Evolutionary conservation across 768 basidiomycete species (phyloP), one percentile per base, ranked within the genome.

Genomic region (Lactarius hengduanensis): DNA sequence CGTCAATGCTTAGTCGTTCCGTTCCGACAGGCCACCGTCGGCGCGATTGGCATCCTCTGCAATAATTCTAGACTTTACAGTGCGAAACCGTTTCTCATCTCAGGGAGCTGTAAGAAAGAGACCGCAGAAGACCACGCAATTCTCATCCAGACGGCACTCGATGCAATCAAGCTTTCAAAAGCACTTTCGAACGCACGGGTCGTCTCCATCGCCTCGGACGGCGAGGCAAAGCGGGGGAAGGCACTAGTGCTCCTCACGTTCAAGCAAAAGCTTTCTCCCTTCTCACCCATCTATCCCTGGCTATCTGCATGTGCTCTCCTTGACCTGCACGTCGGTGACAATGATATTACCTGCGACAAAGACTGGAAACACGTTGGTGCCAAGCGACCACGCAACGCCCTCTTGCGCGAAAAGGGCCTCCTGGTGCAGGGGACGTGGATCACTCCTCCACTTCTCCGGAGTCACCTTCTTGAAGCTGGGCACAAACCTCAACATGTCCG

Each of bases 341-440:
- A 67, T 7, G 62, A 63, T 22, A 32, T 67, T 10, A 67, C 62
- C 1, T n/a, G 56, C 1, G 53, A 67, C 28, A 62, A 59, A 6
- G 62, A 67, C 15, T 59, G 36, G 26, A 67, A 67, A 4, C 62
- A 67, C 3, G 16, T 53, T 1, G n/a, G 36, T 1, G 43, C 8
- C 2, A 64, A 64, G 32, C 41, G 18, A 1, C 41, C 50, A 0
- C 28, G 9, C 1, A 64, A 64, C 16, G 2, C 15, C 1, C 36
- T 64, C 5, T 47, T 64, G 8, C 50, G 36, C 2, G 28, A 64
- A 16, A 64, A 64, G 18, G 63, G 57, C 16, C 7, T 59, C 45
- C 9, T 45, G 18, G 43, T 45, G 1, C 9, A 45, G 1, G 43
- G 43, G 0, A 45, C 43, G 0, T 45, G 43, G 43, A 45, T 45